These are phyloP conservation scores for Drechslerella dactyloides DNA, from an alignment of 2,329 filamentous ascomycete species.

Conservation along the genomic window DNA sequence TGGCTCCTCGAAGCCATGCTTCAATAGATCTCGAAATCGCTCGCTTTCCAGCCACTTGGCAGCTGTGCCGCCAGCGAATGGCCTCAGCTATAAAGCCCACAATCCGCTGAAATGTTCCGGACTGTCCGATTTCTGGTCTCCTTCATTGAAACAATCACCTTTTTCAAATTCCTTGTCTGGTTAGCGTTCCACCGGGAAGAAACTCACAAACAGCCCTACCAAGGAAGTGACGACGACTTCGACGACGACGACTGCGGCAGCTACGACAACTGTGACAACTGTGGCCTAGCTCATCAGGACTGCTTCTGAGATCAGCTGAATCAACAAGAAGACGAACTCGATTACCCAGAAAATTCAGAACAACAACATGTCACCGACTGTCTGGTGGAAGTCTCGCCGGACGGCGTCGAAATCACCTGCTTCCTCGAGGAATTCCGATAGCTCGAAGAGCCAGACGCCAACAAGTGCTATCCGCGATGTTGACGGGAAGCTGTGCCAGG, in stretches of 20 bases:
- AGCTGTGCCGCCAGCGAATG: neutral
- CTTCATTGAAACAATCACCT: slow-evolving; percentile 48
- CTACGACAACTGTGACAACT: neutral
- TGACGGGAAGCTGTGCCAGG: slow-evolving; percentile 19
- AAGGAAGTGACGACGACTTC: slow-evolving; percentile 4
- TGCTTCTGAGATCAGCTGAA: too few species aligned
- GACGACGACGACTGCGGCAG: neutral
- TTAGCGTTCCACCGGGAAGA: slow-evolving; percentile 29
- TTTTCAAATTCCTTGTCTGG: slow-evolving; percentile 43
- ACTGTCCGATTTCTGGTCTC: slow-evolving; percentile 38
- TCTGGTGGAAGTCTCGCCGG: too few species aligned
- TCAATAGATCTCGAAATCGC: too few species aligned
- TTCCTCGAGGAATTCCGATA: neutral
- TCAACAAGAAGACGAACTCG: too few species aligned
- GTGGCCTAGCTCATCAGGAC: neutral
- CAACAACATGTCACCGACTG: too few species aligned
- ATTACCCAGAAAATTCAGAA: too few species aligned
- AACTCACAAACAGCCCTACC: slow-evolving; percentile 32
- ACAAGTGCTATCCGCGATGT: slow-evolving; percentile 19
- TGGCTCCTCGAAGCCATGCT: too few species aligned
- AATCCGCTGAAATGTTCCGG: slow-evolving; percentile 32
- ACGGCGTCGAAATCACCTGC: neutral
- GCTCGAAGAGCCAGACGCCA: neutral
- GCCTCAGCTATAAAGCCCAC: neutral
- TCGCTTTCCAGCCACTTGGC: too few species aligned